Conservation (phyloP, 352 stramenopile genomes). For the Phytophthora hybrid region DNA sequence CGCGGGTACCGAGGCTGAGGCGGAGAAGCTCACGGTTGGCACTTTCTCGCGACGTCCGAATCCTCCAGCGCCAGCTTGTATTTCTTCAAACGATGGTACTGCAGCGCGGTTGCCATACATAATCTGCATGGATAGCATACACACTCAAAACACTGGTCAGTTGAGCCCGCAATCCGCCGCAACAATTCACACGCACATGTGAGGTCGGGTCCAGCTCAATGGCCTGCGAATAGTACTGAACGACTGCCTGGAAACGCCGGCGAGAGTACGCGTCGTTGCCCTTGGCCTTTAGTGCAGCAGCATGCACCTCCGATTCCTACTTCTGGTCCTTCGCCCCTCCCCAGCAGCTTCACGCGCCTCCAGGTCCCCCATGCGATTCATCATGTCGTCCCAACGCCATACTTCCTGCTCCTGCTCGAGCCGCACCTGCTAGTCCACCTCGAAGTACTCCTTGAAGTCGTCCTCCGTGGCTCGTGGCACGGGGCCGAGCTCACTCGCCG, state of each 20-base stretch:
- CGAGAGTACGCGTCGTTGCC: slow-evolving; percentile 83
- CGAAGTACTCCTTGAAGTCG: slow-evolving; percentile 86
- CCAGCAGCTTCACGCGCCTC: slow-evolving; percentile 66
- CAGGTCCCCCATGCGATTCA: slow-evolving; percentile 87
- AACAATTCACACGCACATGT: slow-evolving; percentile 53
- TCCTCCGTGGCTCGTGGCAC: slow-evolving; percentile 64
- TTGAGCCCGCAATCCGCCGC: not conserved
- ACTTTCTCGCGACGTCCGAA: slow-evolving; percentile 60
- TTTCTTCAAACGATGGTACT: slow-evolving; percentile 74
- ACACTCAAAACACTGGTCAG: too few relatives aligned
- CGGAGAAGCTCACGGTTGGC: slow-evolving; percentile 3
- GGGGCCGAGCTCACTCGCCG: slow-evolving; percentile 63
- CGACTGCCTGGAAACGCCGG: slow-evolving; percentile 78
- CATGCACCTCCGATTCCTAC: slow-evolving; percentile 40
- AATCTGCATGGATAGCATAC: slow-evolving; percentile 51
- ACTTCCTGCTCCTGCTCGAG: slow-evolving; percentile 61
- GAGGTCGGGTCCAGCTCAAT: slow-evolving; percentile 79
- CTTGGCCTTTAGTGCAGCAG: slow-evolving; percentile 67
- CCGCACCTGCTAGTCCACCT: slow-evolving; percentile 83
- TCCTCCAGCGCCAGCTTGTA: slow-evolving; percentile 72
- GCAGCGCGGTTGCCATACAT: slow-evolving; percentile 86
- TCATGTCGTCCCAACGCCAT: slow-evolving; percentile 89
- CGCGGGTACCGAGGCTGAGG: slow-evolving; percentile 48
- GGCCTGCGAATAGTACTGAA: slow-evolving; percentile 89
- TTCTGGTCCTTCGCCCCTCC: slow-evolving; percentile 33